Percentiles rank a stretch among this genome's conserved stretches.
phyloP scores from a whole-genome alignment of 257 asterid species.

The Penstemon davidsonii region DNA sequence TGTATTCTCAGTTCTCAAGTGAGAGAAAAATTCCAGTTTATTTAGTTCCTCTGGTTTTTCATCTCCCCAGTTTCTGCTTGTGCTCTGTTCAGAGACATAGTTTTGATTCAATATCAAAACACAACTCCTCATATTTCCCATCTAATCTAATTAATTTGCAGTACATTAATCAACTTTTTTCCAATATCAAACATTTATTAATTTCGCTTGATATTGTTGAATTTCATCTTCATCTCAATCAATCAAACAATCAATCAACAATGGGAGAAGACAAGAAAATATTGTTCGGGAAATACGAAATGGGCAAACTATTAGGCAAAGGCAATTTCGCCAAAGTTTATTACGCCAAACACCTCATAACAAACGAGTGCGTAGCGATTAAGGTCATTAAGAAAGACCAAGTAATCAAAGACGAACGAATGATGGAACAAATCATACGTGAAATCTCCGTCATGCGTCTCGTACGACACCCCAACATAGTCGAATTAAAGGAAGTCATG shows the following conservation, averaged over 20 bases:
- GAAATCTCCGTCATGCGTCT: slow-evolving; percentile 64
- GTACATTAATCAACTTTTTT: neutral
- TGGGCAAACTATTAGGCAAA: slow-evolving; percentile 47
- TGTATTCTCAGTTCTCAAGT: neutral
- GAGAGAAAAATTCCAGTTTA: neutral
- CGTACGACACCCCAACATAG: slow-evolving; percentile 63
- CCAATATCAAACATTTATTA: slow-evolving; percentile 7
- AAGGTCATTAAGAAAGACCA: slow-evolving; percentile 56
- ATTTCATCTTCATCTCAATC: neutral
- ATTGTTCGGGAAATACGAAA: slow-evolving; percentile 55
- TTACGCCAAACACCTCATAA: slow-evolving; percentile 36
- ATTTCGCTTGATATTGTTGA: slow-evolving; percentile 23
- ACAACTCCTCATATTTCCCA: neutral
- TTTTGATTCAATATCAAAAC: neutral
- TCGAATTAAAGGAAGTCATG: slow-evolving; percentile 57
- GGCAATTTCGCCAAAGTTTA: slow-evolving; percentile 69
- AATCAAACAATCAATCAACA: no score
- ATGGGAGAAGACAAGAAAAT: slow-evolving; percentile 46
- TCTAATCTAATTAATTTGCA: neutral
- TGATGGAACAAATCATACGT: slow-evolving; percentile 57
- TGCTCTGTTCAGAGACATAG: neutral
- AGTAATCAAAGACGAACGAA: slow-evolving; percentile 41
- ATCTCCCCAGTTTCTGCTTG: slow-evolving; percentile 4
- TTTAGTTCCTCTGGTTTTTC: neutral
- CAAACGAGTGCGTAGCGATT: slow-evolving; percentile 58